Evolutionary conservation across 139 green algal genomes (phyloP), one percentile per base, ranked within the genome.

Genomic region (Nannochloris sp.): DNA sequence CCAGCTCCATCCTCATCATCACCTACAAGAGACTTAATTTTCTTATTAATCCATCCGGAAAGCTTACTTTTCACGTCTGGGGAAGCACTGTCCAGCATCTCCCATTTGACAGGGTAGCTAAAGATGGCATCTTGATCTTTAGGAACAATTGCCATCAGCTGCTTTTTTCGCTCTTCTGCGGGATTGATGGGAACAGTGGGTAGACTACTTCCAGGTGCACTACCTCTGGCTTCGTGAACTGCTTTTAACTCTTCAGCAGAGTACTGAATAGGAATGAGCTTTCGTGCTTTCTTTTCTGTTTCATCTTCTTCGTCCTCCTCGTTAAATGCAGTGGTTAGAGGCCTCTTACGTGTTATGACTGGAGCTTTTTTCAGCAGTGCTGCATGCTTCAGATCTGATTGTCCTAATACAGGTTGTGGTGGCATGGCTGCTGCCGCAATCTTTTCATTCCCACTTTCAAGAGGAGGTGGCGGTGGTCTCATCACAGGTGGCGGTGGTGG

Each of bases 71-170:
- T 46, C 45, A 91, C 69, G 2, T 60, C 47, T 0, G 51, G 12
- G 2, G 61, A 61, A 8, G 69, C 66, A 9, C 65, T 53, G 48
- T 92, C 79, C 61, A 88, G 91, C 7, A 76, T 33, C 5, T 66
- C 61, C 90, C 90, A 96, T 37, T 91, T 82, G 39, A 96, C 79
- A 5, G 62, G 8, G 35, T 83, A 87, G 5, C 51, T 65, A 64
- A 89, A 91, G n/a, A 96, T 70, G 19, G 61, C 85, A 0, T 87
- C 77, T 38, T 73, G 70, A 32, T 66, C 78, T 62, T 83, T 91
- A 24, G 91, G 91, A 15, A 97, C 84, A 30, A 54, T 61, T 56
- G 85, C 78, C 72, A 95, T 91, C 45, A 96, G 64, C 34, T 75
- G 51, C 36, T 76, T 63, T 24, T 78, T 77, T 1, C 33, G 39